phyloP scores from a whole-genome alignment of 2,329 filamentous ascomycete species.

The Lizonia empirigonia region DNA sequence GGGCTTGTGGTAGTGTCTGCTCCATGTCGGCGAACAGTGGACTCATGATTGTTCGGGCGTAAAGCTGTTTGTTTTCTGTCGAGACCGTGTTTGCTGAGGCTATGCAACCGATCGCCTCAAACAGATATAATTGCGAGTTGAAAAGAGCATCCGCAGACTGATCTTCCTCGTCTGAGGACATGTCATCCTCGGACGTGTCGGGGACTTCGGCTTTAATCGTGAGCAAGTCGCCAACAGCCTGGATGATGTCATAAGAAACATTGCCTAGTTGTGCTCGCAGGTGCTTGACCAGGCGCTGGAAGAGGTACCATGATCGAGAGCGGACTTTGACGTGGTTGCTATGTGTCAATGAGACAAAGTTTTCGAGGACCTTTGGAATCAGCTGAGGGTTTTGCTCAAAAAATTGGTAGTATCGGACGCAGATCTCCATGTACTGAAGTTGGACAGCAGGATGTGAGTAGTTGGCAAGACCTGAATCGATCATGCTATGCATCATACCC shows the following conservation, averaged over 20 bases:
- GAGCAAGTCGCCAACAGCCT: slow-evolving; percentile 85
- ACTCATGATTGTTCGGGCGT: slow-evolving; percentile 84
- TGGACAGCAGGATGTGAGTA: slow-evolving; percentile 91
- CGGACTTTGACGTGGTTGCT: slow-evolving; percentile 86
- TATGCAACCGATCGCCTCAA: slow-evolving; percentile 92
- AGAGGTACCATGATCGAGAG: slow-evolving; percentile 94
- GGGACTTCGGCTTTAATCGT: slow-evolving; percentile 89
- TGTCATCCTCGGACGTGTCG: slow-evolving; percentile 78
- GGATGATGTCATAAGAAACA: slow-evolving; percentile 88
- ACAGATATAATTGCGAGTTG: slow-evolving; percentile 88
- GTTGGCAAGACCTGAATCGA: slow-evolving; percentile 83
- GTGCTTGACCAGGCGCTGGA: slow-evolving; percentile 89
- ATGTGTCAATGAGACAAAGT: slow-evolving; percentile 88
- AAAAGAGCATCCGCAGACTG: slow-evolving; percentile 90
- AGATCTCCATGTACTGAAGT: slow-evolving; percentile 98
- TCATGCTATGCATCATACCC: slow-evolving; percentile 94
- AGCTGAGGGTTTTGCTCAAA: slow-evolving; percentile 84
- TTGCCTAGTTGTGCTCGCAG: slow-evolving; percentile 83
- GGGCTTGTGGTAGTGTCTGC: slow-evolving; percentile 74
- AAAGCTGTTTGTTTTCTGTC: slow-evolving; percentile 82
- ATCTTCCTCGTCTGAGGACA: slow-evolving; percentile 92
- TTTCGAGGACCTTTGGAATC: slow-evolving; percentile 86
- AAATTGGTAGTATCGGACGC: slow-evolving; percentile 89
- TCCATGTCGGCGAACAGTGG: slow-evolving; percentile 92
- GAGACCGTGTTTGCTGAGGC: slow-evolving; percentile 80